A percentile compares a stretch with the other conserved stretches of the same genome.
phyloP scores from a whole-genome alignment of 768 basidiomycete species.

The Brasilioporus rufonigricans region DNA sequence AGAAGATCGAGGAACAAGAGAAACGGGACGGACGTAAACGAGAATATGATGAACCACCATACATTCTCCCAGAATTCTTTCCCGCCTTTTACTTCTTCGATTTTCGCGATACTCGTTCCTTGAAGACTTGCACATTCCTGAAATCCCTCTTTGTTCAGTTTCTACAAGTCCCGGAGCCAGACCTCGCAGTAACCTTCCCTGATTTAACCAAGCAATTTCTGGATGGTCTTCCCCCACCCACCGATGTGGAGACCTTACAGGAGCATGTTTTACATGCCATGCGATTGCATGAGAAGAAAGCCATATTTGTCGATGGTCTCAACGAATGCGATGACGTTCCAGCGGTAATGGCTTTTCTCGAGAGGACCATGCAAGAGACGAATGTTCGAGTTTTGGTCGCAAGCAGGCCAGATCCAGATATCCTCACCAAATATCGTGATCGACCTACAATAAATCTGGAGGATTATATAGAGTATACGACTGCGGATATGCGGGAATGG shows the following conservation, averaged over 20 bases:
- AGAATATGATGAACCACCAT: slow-evolving; percentile 15
- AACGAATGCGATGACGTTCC: slow-evolving; percentile 26
- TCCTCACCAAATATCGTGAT: slow-evolving; percentile 15
- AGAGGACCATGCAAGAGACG: slow-evolving; percentile 20
- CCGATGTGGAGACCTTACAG: slow-evolving; percentile 10
- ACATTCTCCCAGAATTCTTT: slow-evolving; percentile 23
- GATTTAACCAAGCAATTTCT: slow-evolving; percentile 13
- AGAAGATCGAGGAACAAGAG: slow-evolving; percentile 21
- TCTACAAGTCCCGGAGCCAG: slow-evolving; percentile 21
- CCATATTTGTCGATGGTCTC: slow-evolving; percentile 25
- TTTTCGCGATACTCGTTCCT: slow-evolving; percentile 24
- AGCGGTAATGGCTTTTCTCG: slow-evolving; percentile 21
- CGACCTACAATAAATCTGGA: slow-evolving; percentile 22
- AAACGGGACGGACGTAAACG: slow-evolving; percentile 14
- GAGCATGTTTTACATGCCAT: slow-evolving; percentile 23
- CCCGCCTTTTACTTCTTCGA: slow-evolving; percentile 30
- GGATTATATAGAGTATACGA: slow-evolving; percentile 20
- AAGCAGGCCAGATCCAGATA: slow-evolving; percentile 21
- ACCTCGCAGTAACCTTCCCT: slow-evolving; percentile 22
- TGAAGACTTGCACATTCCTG: slow-evolving; percentile 17
- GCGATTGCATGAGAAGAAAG: slow-evolving; percentile 20
- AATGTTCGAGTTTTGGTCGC: slow-evolving; percentile 25
- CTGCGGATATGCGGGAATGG: slow-evolving; percentile 24
- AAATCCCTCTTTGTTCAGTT: slow-evolving; percentile 28
- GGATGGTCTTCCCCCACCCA: slow-evolving; percentile 20